These are phyloP conservation scores for Aspergillus novoparasiticus DNA, from an alignment of 2,329 filamentous ascomycete species.

Conservation along the genomic window DNA sequence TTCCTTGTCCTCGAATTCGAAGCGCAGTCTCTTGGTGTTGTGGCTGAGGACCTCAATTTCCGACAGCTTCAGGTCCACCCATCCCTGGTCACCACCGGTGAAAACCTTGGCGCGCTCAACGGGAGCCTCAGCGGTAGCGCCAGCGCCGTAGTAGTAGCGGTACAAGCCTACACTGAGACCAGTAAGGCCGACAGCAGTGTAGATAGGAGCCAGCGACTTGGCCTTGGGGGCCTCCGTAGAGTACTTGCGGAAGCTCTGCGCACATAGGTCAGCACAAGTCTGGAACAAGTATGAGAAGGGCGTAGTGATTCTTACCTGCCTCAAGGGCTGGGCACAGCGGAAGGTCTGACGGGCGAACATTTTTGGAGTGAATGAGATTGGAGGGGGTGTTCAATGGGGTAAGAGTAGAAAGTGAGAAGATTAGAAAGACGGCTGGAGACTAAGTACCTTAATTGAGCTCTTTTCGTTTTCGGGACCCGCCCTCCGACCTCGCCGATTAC, in stretches of 20 bases:
- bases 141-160: slow-evolving; percentile 45
- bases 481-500: slow-evolving; percentile 15
- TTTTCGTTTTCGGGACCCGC: slow-evolving; percentile 15
- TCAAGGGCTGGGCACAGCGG: slow-evolving; percentile 66
- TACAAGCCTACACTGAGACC: slow-evolving; percentile 59
- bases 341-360: slow-evolving; percentile 71
- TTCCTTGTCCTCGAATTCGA: slow-evolving; percentile 81
- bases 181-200: slow-evolving; percentile 44
- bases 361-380: slow-evolving; percentile 33
- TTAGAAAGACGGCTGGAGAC: background rate
- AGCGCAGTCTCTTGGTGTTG: slow-evolving; percentile 92
- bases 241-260: slow-evolving; percentile 69
- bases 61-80: slow-evolving; percentile 77
- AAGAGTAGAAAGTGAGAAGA: slow-evolving; percentile 10
- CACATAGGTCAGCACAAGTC: slow-evolving; percentile 4
- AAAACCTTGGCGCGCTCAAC: slow-evolving; percentile 58
- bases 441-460: slow-evolving; percentile 13
- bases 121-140: slow-evolving; percentile 33
- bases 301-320: slow-evolving; percentile 56
- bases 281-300: background rate
- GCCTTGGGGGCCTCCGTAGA: slow-evolving; percentile 61
- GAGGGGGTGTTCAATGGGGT: slow-evolving; percentile 20
- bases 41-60: slow-evolving; percentile 80
- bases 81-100: slow-evolving; percentile 87
- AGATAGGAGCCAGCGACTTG: slow-evolving; percentile 63